Evolutionary conservation across 148 eudicot species (phyloP), one percentile per base, ranked within the genome.

Genomic region (Fagopyrum tataricum): DNA sequence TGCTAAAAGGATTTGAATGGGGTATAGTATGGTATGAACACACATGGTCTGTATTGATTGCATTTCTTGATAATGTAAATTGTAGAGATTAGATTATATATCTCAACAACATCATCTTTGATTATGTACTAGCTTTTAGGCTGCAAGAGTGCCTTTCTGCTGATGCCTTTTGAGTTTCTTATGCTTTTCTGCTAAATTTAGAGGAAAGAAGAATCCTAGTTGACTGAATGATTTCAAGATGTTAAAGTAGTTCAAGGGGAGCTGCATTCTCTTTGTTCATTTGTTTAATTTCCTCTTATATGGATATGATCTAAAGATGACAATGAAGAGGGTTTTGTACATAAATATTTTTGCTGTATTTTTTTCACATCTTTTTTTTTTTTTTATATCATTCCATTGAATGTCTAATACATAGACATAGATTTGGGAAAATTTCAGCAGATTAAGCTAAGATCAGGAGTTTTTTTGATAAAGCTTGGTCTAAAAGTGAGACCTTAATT

Each of bases 241-340:
- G 61, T 24, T 18, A 24, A 62, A 62, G 69, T 39, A 14, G 69
- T 39, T 64, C 14, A 6, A 31, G 39, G 69, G 69, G 69, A 43
- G 69, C 69, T 64, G 69, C 69, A 64, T 64, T 64, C 43, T 64
- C 42, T 64, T 31, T 24, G 67, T 61, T 61, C 26, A 61, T 64
- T 31, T 24, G 67, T 61, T 61, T 61, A 61, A 21, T 59, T 12
- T 39, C 40, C 66, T 56, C 62, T 59, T 58, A 2, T 59, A 53
- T 53, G 59, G 59, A 20, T n/a, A 21, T 53, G 23, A 11, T 52
- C 56, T 52, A 31, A 2, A 31, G 37, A 31, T 31, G 37, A 3
- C 37, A 31, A 31, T 31, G 37, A 31, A 31, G 37, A 31, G 37
- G 37, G 37, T 31, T 31, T 31, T 31, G 37, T 31, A 31, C n/a